phyloP scores from a whole-genome alignment of 2,329 filamentous ascomycete species.

The Trichophyton benhamiae region DNA sequence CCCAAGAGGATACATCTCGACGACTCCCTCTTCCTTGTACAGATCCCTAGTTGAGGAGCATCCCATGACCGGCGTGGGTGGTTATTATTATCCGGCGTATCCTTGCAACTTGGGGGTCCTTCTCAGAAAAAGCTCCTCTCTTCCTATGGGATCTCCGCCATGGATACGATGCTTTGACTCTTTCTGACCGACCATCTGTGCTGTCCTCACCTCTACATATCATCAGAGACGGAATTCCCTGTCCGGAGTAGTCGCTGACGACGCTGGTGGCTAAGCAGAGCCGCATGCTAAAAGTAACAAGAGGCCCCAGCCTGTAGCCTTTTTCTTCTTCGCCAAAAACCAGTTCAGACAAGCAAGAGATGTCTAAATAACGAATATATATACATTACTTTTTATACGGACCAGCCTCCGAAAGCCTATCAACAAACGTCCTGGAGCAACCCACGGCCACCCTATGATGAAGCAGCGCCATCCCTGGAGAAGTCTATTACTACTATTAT shows the following conservation, averaged over 20 bases:
- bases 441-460: not conserved
- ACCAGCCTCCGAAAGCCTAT: not conserved
- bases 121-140: not conserved
- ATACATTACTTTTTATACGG: not conserved
- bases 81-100: constrained; percentile 2
- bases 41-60: not conserved
- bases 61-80: not conserved
- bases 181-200: not conserved
- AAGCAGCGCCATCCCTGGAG: not conserved
- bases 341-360: no score
- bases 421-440: not conserved
- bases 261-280: not conserved
- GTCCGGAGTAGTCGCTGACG: not conserved
- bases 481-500: not conserved
- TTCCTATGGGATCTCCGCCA: not conserved
- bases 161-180: not conserved
- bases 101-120: not conserved
- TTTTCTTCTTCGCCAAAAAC: no score
- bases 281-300: not conserved
- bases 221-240: not conserved
- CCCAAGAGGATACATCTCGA: not conserved
- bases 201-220: not conserved
- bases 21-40: not conserved
- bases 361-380: no score
- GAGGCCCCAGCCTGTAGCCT: not conserved